Evolutionary conservation across 768 basidiomycete species (phyloP), one percentile per base, ranked within the genome.

Genomic region (Paxillus ammoniavirescens): DNA sequence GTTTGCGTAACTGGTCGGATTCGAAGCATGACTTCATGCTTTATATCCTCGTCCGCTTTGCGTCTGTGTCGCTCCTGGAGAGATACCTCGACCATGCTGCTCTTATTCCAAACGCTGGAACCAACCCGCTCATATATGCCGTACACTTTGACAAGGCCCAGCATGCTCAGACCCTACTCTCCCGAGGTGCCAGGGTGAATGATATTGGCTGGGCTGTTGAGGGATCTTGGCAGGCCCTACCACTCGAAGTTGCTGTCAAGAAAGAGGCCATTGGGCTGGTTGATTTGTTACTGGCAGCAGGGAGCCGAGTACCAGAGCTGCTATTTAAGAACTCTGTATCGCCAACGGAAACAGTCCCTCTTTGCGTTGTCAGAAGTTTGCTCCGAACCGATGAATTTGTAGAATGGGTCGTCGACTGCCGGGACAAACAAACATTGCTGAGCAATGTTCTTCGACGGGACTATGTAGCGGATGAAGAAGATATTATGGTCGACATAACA

Each of bases 371-470:
- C 5, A 12, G 49, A 12, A 54, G n/a, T 3, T 15, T 61, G 4
- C 15, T 61, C 8, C 57, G 58, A 23, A 55, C 59, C 3, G 46
- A 50, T 12, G 52, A 56, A 13, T 60, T 60, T 15, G 43, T 18
- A 6, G 58, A 61, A 30, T 61, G 60, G 60, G 45, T 44, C 0
- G 8, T 8, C 4, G 3, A 12, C 5, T 3, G 3, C 1, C n/a
- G 0, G 17, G 18, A 54, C 1, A 14, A 46, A 33, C 13, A n/a
- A 17, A 1, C 17, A 8, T 17, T 50, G 38, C 36, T 47, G 28
- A 9, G 9, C 0, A 0, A 30, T 49, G 2, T 18, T 7, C 17
- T 41, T n/a, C 28, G 3, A 2, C 2, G 18, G 12, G 18, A 4
- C 23, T 14, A 5, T 3, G 7, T 28, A 15, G 2, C 1, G 28